Conservation (phyloP, 495 filamentous ascomycete species). For the Xylaria flabelliformis region DNA sequence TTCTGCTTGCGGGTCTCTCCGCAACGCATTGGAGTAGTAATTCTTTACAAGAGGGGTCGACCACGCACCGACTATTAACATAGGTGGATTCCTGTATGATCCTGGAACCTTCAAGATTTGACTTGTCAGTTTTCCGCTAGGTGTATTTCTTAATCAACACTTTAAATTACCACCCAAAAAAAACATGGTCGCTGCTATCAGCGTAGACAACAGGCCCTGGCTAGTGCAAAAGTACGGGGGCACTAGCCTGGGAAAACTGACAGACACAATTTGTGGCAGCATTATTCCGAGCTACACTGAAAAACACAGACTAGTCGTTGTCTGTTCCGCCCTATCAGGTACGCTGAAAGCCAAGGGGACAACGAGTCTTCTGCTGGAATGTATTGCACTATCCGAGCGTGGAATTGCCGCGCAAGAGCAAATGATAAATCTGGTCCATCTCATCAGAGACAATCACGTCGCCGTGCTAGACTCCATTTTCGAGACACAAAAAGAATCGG, state of each 20-base stretch:
- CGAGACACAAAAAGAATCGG: slow-evolving; percentile 12
- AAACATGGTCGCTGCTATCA: slow-evolving; percentile 26
- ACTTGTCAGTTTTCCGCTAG: slow-evolving; percentile 7
- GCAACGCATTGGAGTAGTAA: slow-evolving; percentile 7
- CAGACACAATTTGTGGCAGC: slow-evolving; percentile 43
- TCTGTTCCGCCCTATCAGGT: slow-evolving; percentile 44
- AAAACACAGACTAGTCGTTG: slow-evolving; percentile 44
- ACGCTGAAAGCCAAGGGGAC: slow-evolving; percentile 43
- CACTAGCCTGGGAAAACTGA: slow-evolving; percentile 49
- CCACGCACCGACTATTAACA: slow-evolving; percentile 14
- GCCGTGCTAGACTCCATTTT: slow-evolving; percentile 33
- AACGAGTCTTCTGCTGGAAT: slow-evolving; percentile 45
- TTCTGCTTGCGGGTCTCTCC: slow-evolving; percentile 1
- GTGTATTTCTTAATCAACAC: neutral
- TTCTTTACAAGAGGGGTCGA: slow-evolving; percentile 17
- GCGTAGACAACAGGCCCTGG: slow-evolving; percentile 41
- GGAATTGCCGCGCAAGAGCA: slow-evolving; percentile 36
- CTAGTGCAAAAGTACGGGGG: slow-evolving; percentile 55
- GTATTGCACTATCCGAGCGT: slow-evolving; percentile 41
- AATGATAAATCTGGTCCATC: slow-evolving; percentile 42
- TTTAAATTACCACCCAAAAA: neutral
- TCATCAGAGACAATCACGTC: slow-evolving; percentile 46
- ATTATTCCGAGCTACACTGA: slow-evolving; percentile 46
- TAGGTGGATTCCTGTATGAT: slow-evolving; percentile 7
- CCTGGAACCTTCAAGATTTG: neutral